A percentile compares a stretch with the other conserved stretches of the same genome.
These are phyloP conservation scores for Verticillium tricorpus DNA, from an alignment of 2,329 filamentous ascomycete species.

Conservation along the genomic window DNA sequence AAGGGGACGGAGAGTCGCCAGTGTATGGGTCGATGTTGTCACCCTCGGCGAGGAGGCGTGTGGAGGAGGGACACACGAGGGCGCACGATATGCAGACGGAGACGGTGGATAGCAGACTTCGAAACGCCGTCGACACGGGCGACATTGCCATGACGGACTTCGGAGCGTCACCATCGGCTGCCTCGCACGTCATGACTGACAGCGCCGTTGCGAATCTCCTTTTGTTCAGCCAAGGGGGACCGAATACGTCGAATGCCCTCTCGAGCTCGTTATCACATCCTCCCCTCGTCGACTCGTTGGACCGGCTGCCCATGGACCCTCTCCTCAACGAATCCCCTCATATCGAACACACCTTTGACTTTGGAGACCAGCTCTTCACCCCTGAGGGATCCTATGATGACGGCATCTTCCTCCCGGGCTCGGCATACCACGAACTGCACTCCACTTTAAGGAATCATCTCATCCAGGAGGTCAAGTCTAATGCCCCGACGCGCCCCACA, in stretches of 20 bases:
- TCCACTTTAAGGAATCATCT: constrained; percentile 38
- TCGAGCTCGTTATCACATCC: neutral
- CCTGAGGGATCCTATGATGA: constrained; percentile 27
- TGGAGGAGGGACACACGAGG: constrained; percentile 2
- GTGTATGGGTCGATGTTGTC: neutral
- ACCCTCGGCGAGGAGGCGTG: neutral
- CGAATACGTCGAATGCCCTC: neutral
- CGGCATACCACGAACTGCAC: constrained; percentile 40
- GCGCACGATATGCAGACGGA: too few species aligned
- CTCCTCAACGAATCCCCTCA: constrained; percentile 5
- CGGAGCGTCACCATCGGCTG: constrained; percentile 15
- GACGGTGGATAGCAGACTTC: neutral
- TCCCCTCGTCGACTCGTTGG: constrained; percentile 1
- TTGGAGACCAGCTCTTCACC: constrained; percentile 22
- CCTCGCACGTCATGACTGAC: constrained; percentile 22
- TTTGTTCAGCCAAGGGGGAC: constrained; percentile 26
- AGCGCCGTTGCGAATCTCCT: constrained; percentile 30
- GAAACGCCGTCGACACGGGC: constrained; percentile 1
- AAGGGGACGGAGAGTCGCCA: neutral
- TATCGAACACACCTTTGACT: constrained; percentile 4
- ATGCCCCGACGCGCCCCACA: constrained; percentile 24
- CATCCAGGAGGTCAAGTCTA: constrained; percentile 37
- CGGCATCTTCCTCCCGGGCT: constrained; percentile 42
- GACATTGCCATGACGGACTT: constrained; percentile 5
- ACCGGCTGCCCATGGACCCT: constrained; percentile 7